These are phyloP conservation scores for Oxyria digyna DNA, from an alignment of 148 eudicot genomes.

Conservation along the genomic window DNA sequence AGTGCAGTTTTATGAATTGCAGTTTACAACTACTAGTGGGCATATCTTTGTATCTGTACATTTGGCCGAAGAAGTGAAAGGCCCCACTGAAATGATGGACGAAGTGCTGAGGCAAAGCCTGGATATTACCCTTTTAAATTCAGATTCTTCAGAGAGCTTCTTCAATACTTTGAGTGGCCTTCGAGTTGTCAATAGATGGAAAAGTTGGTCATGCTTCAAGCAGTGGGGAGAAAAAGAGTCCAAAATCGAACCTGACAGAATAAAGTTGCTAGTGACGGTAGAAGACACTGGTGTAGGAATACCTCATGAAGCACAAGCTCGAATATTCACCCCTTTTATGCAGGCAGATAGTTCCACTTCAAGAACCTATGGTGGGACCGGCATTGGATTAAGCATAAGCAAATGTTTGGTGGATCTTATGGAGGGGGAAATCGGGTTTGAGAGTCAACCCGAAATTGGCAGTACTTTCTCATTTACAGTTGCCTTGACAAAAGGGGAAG, in stretches of 20 bases:
- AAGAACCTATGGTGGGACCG: conserved; percentile 54
- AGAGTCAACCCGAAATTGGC: conserved; percentile 35
- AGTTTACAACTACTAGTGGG: conserved; percentile 36
- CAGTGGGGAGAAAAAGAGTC: conserved; percentile 15
- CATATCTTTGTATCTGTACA: conserved; percentile 57
- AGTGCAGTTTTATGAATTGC: background rate
- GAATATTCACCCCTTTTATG: conserved; percentile 56
- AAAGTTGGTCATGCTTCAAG: conserved; percentile 41
- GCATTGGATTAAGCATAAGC: conserved; percentile 67
- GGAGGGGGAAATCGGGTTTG: conserved; percentile 50
- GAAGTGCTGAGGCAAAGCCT: conserved; percentile 4
- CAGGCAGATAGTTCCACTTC: conserved; percentile 54
- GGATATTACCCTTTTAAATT: background rate
- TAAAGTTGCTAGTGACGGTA: conserved; percentile 40
- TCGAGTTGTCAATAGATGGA: conserved; percentile 35
- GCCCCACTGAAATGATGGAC: conserved; percentile 17
- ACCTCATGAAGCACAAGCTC: conserved; percentile 43
- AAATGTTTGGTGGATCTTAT: conserved; percentile 56
- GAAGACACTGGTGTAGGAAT: conserved; percentile 65
- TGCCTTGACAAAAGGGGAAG: conserved; percentile 23
- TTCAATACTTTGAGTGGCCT: conserved; percentile 41
- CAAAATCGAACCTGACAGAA: conserved; percentile 14
- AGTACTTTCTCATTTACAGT: conserved; percentile 55
- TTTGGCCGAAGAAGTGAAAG: conserved; percentile 41
- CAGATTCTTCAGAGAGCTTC: background rate